Conservation (phyloP, 2,329 filamentous ascomycete genomes). For the Colletotrichum tamarilloi region DNA sequence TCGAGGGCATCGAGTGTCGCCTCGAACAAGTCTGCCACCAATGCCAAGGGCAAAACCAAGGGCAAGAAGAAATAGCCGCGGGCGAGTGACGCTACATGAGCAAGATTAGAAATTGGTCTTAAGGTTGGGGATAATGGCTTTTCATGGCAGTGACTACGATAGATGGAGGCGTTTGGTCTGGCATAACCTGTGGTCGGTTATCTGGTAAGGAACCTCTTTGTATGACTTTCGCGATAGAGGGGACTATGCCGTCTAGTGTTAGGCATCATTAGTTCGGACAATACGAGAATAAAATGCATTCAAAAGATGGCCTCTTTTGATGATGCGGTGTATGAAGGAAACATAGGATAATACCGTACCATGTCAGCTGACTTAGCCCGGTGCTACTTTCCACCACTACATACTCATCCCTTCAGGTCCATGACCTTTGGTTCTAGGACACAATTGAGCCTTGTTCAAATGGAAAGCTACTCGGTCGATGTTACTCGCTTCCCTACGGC, state of each 20-base stretch:
- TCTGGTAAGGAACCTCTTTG: constrained; percentile 1
- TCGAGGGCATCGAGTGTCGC: constrained; percentile 91
- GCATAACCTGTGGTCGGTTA: constrained; percentile 14
- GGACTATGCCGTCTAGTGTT: not conserved
- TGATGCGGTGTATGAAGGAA: too few relatives aligned
- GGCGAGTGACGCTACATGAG: constrained; percentile 2
- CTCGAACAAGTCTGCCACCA: constrained; percentile 71
- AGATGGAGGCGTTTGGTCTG: constrained; percentile 34
- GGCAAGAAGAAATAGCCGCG: constrained; percentile 62
- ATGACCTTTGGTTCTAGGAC: not conserved
- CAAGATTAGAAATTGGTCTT: constrained; percentile 1
- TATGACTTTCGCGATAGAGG: constrained; percentile 15
- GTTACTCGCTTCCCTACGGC: too few relatives aligned
- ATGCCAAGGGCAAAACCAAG: constrained; percentile 55
- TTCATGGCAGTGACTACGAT: constrained; percentile 10
- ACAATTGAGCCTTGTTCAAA: not conserved
- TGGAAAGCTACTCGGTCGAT: too few relatives aligned
- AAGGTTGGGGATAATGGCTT: constrained; percentile 13
- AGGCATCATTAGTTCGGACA: constrained; percentile 7
- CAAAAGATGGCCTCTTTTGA: not conserved
- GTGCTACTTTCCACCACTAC: not conserved
- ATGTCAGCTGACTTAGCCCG: not conserved
- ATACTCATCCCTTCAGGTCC: not conserved
- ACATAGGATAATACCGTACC: not conserved
- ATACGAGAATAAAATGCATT: constrained; percentile 13